Conservation (phyloP, 768 basidiomycete genomes). For the Suillus americanus region DNA sequence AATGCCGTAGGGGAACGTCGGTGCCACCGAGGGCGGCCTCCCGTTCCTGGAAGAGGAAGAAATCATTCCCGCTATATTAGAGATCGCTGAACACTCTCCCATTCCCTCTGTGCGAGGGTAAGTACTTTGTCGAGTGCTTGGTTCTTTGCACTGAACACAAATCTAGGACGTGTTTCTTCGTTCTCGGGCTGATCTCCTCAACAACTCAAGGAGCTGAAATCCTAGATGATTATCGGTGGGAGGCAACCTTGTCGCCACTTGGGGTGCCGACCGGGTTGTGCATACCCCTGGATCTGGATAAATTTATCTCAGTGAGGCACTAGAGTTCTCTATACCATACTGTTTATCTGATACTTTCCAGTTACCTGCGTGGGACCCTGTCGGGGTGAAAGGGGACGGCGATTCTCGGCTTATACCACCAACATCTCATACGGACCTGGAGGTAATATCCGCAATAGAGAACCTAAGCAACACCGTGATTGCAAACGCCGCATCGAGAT, state of each 20-base stretch:
- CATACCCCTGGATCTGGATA: constrained; percentile 79
- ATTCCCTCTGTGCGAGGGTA: constrained; percentile 94
- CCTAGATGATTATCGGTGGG: constrained; percentile 91
- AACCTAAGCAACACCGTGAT: constrained; percentile 96
- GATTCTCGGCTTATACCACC: constrained; percentile 61
- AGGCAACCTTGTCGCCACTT: constrained; percentile 82
- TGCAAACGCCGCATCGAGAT: constrained; percentile 90
- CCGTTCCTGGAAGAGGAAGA: constrained; percentile 95
- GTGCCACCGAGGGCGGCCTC: constrained; percentile 86
- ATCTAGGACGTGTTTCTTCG: constrained; percentile 90
- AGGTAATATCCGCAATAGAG: constrained; percentile 86
- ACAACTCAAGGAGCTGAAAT: constrained; percentile 93
- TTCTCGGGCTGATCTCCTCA: constrained; percentile 88
- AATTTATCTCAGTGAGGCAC: constrained; percentile 71
- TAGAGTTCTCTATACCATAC: background rate
- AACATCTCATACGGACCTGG: constrained; percentile 67
- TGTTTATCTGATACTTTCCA: constrained; percentile 29
- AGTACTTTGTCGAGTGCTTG: constrained; percentile 24
- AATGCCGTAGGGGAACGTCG: constrained; percentile 80
- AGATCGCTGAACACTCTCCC: constrained; percentile 86
- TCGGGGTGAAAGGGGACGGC: constrained; percentile 30
- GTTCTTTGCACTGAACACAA: constrained; percentile 12
- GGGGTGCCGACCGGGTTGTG: constrained; percentile 90
- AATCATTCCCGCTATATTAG: constrained; percentile 84
- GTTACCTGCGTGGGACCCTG: constrained; percentile 69